A percentile compares a stretch with the other conserved stretches of the same genome.
phyloP scores from a whole-genome alignment of 2,329 filamentous ascomycete species.

The Xylaria sp. region DNA sequence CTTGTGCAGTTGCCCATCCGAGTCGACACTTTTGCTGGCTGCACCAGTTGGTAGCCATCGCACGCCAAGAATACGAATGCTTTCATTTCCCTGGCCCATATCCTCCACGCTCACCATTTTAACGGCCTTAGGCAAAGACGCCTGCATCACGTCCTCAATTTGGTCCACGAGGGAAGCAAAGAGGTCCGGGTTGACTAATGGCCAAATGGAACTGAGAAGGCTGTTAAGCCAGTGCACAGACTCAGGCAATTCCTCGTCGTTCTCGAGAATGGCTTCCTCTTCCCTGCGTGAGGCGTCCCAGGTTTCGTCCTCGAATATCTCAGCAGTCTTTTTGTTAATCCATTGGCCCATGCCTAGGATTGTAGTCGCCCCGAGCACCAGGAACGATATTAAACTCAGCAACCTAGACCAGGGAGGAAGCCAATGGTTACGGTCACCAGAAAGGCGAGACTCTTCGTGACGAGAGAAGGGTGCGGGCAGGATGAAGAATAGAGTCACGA shows the following conservation, averaged over 20 bases:
- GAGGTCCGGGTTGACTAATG: conserved; percentile 79
- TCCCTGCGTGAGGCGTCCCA: conserved; percentile 72
- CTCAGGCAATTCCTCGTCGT: conserved; percentile 66
- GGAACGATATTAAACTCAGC: conserved; percentile 43
- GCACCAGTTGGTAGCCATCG: conserved; percentile 79
- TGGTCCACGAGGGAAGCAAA: conserved; percentile 76
- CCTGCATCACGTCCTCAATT: conserved; percentile 84
- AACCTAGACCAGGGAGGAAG: conserved; percentile 40
- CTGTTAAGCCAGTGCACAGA: conserved; percentile 79
- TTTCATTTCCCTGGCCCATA: conserved; percentile 78
- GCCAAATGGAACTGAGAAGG: conserved; percentile 75
- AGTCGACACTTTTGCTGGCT: conserved; percentile 69
- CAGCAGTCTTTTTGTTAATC: conserved; percentile 69
- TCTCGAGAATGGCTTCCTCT: conserved; percentile 58
- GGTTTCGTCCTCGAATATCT: conserved; percentile 74
- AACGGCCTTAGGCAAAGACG: conserved; percentile 74
- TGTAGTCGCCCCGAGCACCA: conserved; percentile 46
- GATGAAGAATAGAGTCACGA: conserved; percentile 44
- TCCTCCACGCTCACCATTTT: conserved; percentile 82
- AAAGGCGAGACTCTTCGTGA: conserved; percentile 8
- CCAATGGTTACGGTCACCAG: conserved; percentile 16
- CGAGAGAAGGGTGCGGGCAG: conserved; percentile 42
- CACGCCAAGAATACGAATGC: conserved; percentile 75
- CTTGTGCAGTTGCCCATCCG: conserved; percentile 67
- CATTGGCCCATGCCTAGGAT: conserved; percentile 65